A percentile compares a stretch with the other conserved stretches of the same genome.
Evolutionary conservation across 208 protist genomes (phyloP).

Genomic region (Polymyxa betae): DNA sequence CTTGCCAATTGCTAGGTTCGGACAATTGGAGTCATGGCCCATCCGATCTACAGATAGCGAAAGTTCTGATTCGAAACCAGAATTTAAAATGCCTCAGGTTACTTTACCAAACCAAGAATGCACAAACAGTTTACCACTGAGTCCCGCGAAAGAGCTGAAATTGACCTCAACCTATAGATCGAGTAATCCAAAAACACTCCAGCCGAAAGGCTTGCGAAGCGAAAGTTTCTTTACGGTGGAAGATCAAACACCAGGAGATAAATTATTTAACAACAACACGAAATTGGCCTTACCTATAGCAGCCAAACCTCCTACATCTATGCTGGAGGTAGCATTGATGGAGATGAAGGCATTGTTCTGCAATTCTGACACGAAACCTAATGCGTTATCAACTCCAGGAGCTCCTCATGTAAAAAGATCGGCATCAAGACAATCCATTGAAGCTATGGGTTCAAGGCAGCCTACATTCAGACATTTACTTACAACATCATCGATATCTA

Average conservation of each 20-base stretch:
- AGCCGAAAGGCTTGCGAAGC: slow-evolving; percentile 30
- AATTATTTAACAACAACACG: no score
- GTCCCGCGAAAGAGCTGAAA: neutral
- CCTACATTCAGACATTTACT: no score
- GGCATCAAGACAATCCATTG: no score
- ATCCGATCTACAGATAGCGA: neutral
- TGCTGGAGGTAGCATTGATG: slow-evolving; percentile 14
- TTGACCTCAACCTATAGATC: neutral
- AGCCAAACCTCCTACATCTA: neutral
- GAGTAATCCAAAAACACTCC: slow-evolving; percentile 1
- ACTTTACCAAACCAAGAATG: neutral
- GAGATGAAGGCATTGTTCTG: slow-evolving; percentile 33
- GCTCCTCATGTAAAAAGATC: no score
- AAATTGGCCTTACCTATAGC: no score
- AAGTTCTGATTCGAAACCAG: neutral
- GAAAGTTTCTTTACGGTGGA: neutral
- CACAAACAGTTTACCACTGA: neutral
- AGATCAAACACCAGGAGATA: neutral
- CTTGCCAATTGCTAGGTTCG: neutral
- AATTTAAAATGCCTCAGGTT: neutral
- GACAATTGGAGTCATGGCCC: neutral
- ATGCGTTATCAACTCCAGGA: no score
- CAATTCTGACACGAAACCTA: neutral
- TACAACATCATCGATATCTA: no score
- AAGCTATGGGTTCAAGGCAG: no score